Percentiles rank a stretch among this genome's conserved stretches.
phyloP scores from a whole-genome alignment of 805 yeast species.

The Zygosaccharomyces lentus region DNA sequence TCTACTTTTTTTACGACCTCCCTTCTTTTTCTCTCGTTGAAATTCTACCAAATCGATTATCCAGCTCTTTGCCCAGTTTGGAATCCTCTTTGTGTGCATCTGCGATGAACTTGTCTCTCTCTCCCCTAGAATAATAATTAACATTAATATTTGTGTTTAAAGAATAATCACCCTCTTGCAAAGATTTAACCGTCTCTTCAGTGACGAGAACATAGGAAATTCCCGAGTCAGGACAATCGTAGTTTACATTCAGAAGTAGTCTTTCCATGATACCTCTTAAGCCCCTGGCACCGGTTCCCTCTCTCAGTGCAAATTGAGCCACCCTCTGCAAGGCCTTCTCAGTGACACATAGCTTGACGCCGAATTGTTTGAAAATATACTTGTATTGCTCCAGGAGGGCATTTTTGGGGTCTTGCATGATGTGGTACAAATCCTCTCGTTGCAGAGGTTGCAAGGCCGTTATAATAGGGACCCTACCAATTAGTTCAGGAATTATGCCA shows the following conservation, averaged over 20 bases:
- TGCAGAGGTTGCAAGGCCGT: slow-evolving; percentile 47
- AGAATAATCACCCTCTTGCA: slow-evolving; percentile 34
- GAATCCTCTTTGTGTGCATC: slow-evolving; percentile 43
- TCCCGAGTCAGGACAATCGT: slow-evolving; percentile 57
- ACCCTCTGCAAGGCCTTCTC: slow-evolving; percentile 44
- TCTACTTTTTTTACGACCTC: background rate
- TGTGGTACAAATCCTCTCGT: slow-evolving; percentile 43
- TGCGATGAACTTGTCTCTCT: slow-evolving; percentile 39
- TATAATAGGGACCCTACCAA: slow-evolving; percentile 55
- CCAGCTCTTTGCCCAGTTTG: slow-evolving; percentile 35
- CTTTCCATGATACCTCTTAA: slow-evolving; percentile 52
- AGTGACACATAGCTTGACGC: slow-evolving; percentile 48
- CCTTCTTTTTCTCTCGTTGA: slow-evolving; percentile 20
- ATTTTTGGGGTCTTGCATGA: slow-evolving; percentile 52
- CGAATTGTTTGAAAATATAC: slow-evolving; percentile 50
- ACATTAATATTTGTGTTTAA: slow-evolving; percentile 36
- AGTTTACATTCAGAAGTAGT: slow-evolving; percentile 47
- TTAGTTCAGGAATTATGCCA: slow-evolving; percentile 57
- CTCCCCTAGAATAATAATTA: slow-evolving; percentile 44
- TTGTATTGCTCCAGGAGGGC: slow-evolving; percentile 51
- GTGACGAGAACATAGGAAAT: slow-evolving; percentile 48
- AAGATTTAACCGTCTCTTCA: slow-evolving; percentile 40
- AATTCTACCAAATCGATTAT: slow-evolving; percentile 31
- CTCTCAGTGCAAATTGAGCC: slow-evolving; percentile 45
- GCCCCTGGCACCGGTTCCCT: slow-evolving; percentile 62